Percentiles rank a stretch among this genome's conserved stretches.
These are phyloP conservation scores for Telopea speciosissima DNA, from an alignment of 177 flowering plant species.

Conservation along the genomic window DNA sequence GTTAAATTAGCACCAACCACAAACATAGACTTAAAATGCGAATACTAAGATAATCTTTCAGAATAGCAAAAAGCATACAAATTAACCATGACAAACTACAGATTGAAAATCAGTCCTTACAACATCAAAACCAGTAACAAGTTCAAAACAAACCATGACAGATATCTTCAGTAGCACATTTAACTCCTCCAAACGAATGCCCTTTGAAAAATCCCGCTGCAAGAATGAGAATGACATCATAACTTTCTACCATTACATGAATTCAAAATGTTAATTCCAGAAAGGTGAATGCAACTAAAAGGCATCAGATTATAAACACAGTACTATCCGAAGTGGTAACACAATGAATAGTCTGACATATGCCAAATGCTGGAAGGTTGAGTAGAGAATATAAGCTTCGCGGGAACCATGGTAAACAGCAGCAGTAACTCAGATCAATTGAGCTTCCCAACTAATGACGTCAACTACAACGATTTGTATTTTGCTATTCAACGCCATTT, in stretches of 20 bases:
- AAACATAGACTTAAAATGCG: too few relatives aligned
- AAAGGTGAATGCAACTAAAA: not conserved
- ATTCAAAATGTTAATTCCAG: not conserved
- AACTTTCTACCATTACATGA: not conserved
- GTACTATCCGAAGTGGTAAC: too few relatives aligned
- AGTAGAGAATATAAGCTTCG: too few relatives aligned
- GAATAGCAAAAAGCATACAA: not conserved
- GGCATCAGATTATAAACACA: not conserved
- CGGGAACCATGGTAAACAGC: too few relatives aligned
- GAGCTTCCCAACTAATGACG: too few relatives aligned
- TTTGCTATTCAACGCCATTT: too few relatives aligned
- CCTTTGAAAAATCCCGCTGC: slow-evolving; percentile 87
- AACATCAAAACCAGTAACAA: slow-evolving; percentile 4
- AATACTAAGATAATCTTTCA: not conserved
- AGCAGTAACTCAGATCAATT: too few relatives aligned
- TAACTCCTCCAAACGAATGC: slow-evolving; percentile 83
- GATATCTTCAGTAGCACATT: slow-evolving; percentile 78
- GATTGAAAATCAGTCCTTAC: not conserved
- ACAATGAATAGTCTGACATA: too few relatives aligned
- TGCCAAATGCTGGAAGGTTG: too few relatives aligned
- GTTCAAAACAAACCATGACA: slow-evolving; percentile 65
- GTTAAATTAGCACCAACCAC: too few relatives aligned
- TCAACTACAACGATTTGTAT: too few relatives aligned
- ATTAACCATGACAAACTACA: not conserved
- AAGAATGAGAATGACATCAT: slow-evolving; percentile 15